phyloP scores from a whole-genome alignment of 495 filamentous ascomycete genomes.

The Glutinoglossum americanum region DNA sequence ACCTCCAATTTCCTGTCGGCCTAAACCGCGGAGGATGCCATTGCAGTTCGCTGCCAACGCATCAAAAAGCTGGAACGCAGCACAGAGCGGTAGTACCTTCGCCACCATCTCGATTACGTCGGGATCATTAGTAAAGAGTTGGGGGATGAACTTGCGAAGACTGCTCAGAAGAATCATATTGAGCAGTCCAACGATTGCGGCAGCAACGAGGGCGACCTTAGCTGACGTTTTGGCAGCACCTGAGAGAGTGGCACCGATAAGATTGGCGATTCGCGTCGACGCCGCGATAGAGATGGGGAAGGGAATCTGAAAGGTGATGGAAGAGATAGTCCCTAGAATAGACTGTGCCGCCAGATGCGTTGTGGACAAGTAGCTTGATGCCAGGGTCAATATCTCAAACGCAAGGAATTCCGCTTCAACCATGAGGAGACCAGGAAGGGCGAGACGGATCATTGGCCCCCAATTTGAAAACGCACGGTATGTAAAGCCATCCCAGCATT shows the following conservation, averaged over 20 bases:
- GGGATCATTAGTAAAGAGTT: constrained; percentile 19
- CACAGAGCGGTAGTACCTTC: constrained; percentile 12
- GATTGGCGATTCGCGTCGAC: constrained; percentile 40
- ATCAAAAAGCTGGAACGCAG: constrained; percentile 14
- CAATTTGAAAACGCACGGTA: constrained; percentile 25
- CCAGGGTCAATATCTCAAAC: constrained; percentile 33
- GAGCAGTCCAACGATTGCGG: constrained; percentile 13
- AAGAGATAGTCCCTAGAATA: constrained; percentile 35
- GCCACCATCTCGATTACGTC: constrained; percentile 16
- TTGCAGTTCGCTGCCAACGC: constrained; percentile 10
- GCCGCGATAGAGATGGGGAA: constrained; percentile 42
- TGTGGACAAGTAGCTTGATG: constrained; percentile 24
- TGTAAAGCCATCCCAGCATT: constrained; percentile 36
- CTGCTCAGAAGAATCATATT: constrained; percentile 17
- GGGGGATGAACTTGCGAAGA: constrained; percentile 14
- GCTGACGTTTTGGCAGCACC: constrained; percentile 15
- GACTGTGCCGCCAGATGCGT: constrained; percentile 42
- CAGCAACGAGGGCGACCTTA: constrained; percentile 14
- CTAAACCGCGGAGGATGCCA: constrained; percentile 13
- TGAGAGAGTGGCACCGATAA: constrained; percentile 30
- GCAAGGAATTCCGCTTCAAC: constrained; percentile 34
- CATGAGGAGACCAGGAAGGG: constrained; percentile 33
- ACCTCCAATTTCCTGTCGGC: constrained; percentile 8
- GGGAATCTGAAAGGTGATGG: constrained; percentile 43
- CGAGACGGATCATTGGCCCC: constrained; percentile 33